phyloP scores from a whole-genome alignment of 2,329 filamentous ascomycete genomes.

The Xylariaceae sp. region DNA sequence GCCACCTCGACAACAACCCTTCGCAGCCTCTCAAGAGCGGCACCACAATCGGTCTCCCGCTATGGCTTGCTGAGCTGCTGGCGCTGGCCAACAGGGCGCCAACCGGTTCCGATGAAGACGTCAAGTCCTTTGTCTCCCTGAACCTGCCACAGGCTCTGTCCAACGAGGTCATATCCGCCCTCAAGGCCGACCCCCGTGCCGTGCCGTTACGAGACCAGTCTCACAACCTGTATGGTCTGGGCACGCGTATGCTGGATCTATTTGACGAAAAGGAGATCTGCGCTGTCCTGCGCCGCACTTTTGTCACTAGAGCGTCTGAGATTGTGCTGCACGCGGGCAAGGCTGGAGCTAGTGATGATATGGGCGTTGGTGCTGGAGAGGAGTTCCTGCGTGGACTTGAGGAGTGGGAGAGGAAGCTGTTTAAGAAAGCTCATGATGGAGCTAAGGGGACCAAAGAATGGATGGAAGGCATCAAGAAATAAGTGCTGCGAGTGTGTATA shows the following conservation, averaged over 20 bases:
- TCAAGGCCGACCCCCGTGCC: conserved; percentile 83
- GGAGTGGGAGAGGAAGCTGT: conserved; percentile 77
- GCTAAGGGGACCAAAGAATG: conserved; percentile 65
- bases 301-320: conserved; percentile 72
- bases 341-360: conserved; percentile 58
- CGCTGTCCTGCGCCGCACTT: conserved; percentile 69
- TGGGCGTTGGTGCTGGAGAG: conserved; percentile 53
- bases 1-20: conserved; percentile 82
- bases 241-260: conserved; percentile 78
- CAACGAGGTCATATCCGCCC: conserved; percentile 74
- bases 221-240: conserved; percentile 82
- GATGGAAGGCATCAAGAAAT: conserved; percentile 57
- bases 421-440: conserved; percentile 68
- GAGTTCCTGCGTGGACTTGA: conserved; percentile 87
- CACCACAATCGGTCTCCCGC: conserved; percentile 74
- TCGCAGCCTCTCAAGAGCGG: conserved; percentile 66
- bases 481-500: neutral
- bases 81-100: conserved; percentile 55
- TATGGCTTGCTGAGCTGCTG: conserved; percentile 95
- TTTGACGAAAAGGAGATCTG: conserved; percentile 79
- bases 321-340: conserved; percentile 88
- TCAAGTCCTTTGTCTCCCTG: conserved; percentile 64
- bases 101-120: conserved; percentile 34
- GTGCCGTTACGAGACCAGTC: conserved; percentile 80
- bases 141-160: conserved; percentile 76